Evolutionary conservation across 2,329 filamentous ascomycete genomes (phyloP), one percentile per base, ranked within the genome.

Genomic region (Sporothrix euskadiensis): DNA sequence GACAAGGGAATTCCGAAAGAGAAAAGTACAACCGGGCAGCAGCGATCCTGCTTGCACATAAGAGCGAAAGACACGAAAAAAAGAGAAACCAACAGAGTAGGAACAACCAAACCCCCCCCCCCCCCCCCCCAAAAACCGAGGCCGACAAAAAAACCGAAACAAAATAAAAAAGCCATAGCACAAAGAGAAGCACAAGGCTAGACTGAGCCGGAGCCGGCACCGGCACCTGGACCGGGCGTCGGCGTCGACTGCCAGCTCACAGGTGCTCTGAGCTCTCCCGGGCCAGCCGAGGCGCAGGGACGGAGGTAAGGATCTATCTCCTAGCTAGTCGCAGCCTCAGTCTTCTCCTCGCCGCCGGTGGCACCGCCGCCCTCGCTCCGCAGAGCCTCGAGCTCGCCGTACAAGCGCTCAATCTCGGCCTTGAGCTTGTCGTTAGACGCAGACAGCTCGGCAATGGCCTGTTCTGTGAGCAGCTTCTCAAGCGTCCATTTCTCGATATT

Each of bases 401-500:
- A 94, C 30, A 92, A 89, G 47, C 92, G 86, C 80, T 94, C 91
- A 77, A 91, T 92, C 79, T 96, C 93, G 49, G 87, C 86, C 84
- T 95, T 95, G 76, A 95, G 88, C 83, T 94, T 96, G 78, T 97
- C 93, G 78, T 95, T 97, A 76, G 92, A 94, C 41, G 90, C 88
- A 79, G 92, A 95, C 69, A 98, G 89, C 82, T 98, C 95, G 19
- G 91, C 90, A 77, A 97, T 95, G 66, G 94, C 94, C 80, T 96
- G 93, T 83, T 97, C 93, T 0, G 93, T 95, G 54, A 96, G 87
- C 54, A 97, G 88, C 83, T 98, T 98, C 83, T 96, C 93, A 39
- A 96, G 85, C 4, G 93, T 95, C 92, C 93, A 96, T 82, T 97
- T 94, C 81, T 97, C 95, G 76, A 97, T 94, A 81, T 97, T 97